Conservation (phyloP, 441 rosid species). For the Gossypium lobatum region DNA sequence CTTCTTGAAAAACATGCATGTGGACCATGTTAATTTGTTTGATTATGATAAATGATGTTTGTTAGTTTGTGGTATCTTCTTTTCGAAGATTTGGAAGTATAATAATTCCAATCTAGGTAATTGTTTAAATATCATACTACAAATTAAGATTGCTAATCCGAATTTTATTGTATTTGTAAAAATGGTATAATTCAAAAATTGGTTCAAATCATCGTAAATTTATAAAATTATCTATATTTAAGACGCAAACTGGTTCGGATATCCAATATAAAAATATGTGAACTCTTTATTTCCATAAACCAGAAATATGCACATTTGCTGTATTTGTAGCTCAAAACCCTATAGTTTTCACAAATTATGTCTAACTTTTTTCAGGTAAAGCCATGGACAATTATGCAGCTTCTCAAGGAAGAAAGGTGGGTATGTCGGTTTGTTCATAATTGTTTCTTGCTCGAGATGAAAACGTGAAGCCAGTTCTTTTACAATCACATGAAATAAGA, state of each 20-base stretch:
- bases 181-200: too few relatives aligned
- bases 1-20: not conserved
- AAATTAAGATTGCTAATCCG: too few relatives aligned
- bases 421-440: not conserved
- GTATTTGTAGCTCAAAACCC: not conserved
- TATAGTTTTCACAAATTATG: not conserved
- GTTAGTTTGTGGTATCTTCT: not conserved
- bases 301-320: not conserved
- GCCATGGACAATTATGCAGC: not conserved
- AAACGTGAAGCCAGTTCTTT: too few relatives aligned
- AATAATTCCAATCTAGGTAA: not conserved
- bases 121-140: too few relatives aligned
- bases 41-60: not conserved
- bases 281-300: too few relatives aligned
- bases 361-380: not conserved
- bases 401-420: not conserved
- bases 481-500: too few relatives aligned
- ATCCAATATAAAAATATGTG: too few relatives aligned
- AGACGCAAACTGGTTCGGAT: too few relatives aligned
- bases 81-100: not conserved
- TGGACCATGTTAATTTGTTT: not conserved
- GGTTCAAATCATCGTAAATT: too few relatives aligned
- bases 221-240: too few relatives aligned
- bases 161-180: too few relatives aligned
- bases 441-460: too few relatives aligned